Evolutionary conservation across 2,329 filamentous ascomycete species (phyloP), one percentile per base, ranked within the genome.

Genomic region (Arthrobotrys megalospora): DNA sequence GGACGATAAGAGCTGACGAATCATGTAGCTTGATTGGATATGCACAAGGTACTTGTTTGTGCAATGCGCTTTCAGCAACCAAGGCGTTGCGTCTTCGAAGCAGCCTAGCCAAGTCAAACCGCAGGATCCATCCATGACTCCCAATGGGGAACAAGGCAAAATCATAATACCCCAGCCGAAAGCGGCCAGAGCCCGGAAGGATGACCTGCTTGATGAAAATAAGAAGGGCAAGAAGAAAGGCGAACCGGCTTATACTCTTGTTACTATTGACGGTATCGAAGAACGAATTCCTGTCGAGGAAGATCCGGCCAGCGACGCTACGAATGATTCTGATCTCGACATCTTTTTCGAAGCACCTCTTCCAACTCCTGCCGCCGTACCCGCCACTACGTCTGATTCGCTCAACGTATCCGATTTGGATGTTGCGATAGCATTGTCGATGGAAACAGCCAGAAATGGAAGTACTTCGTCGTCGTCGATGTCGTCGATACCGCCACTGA

Each of bases 31-130:
- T 86, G 91, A 96, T 82, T 97, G 94, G 94, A 94, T 97, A 76
- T 93, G 96, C 82, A 94, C 93, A 28, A 89, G 94, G 50, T 97
- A 96, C 83, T 87, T 97, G 1, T 92, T 97, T 80, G 89, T 92
- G 47, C 81, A 85, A 52, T 77, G 73, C 45, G 73, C 73, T 38
- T 77, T 77, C 24, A 77, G 73, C 52, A 62, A 32, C 52, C 48
- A 60, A 41, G 41, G 19, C 6, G 24, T n/a, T 16, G 73, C 52
- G 7, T 66, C 60, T 43, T 53, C 64, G 50, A 71, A 71, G 38
- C 60, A 55, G 65, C 72, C 69, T 50, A 36, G 70, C 2, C 38
- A 73, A 0, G 79, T 83, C n/a, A 85, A 85, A 58, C 62, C 75
- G 3, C 86, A 87, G 76, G 80, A 83, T 79, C 80, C 82, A 36